Conservation (phyloP, 2,329 filamentous ascomycete genomes). For the Aureobasidium zeae region DNA sequence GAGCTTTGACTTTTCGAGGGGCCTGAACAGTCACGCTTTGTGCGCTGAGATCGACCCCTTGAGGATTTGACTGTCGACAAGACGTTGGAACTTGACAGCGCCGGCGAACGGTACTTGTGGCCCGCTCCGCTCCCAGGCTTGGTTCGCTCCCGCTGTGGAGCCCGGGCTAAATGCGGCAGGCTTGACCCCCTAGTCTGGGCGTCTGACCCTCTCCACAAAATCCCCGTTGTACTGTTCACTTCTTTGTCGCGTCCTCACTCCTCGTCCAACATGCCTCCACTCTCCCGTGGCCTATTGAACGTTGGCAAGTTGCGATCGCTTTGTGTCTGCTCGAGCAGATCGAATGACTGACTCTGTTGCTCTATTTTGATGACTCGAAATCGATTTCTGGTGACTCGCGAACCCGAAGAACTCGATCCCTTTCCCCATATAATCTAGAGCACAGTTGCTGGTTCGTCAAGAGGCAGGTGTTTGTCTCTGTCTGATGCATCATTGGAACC, state of each 20-base stretch:
- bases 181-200: conserved; percentile 12
- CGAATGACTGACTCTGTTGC: neutral
- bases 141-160: conserved; percentile 4
- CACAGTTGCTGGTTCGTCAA: conserved; percentile 10
- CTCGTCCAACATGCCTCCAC: conserved; percentile 8
- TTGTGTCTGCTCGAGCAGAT: neutral
- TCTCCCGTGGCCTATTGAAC: conserved; percentile 11
- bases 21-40: conserved; percentile 1
- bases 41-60: conserved; percentile 1
- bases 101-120: conserved; percentile 14
- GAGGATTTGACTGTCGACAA: conserved; percentile 6
- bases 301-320: conserved; percentile 9
- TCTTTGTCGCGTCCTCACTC: conserved; percentile 3
- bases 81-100: conserved; percentile 15
- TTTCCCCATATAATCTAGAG: conserved; percentile 1
- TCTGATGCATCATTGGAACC: conserved; percentile 1
- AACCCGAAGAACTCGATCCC: conserved; percentile 8
- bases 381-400: conserved; percentile 11
- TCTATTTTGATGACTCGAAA: neutral
- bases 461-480: conserved; percentile 12
- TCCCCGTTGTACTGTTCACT: conserved; percentile 13
- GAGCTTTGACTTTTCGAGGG: conserved; percentile 9
- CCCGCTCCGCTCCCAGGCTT: conserved; percentile 5
- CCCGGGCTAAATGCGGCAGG: conserved; percentile 11
- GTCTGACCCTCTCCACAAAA: conserved; percentile 3